Conservation (phyloP, 176 grass and related monocot species). For the Paspalum notatum region DNA sequence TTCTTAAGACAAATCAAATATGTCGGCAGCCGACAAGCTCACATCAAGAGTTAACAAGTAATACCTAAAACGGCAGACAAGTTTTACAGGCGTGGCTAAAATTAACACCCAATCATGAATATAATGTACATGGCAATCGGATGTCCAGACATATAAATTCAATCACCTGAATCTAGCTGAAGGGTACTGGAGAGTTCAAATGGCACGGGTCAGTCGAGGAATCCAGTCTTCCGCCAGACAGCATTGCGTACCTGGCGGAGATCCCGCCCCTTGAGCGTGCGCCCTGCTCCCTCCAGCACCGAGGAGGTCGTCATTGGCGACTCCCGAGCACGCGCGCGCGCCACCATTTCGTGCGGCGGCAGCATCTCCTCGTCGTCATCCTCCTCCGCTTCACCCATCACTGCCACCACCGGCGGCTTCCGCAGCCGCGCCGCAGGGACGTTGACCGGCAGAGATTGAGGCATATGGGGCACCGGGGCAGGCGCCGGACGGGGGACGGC, state of each 20-base stretch:
- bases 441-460: slow-evolving; percentile 80
- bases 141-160: background rate
- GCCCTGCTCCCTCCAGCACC: slow-evolving; percentile 71
- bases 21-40: background rate
- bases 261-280: slow-evolving; percentile 91
- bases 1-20: slow-evolving; percentile 18
- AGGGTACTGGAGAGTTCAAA: slow-evolving; percentile 15
- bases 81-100: slow-evolving; percentile 46
- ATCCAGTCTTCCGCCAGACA: slow-evolving; percentile 76
- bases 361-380: slow-evolving; percentile 70
- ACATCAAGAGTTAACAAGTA: slow-evolving; percentile 23
- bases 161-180: slow-evolving; percentile 21
- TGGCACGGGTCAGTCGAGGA: slow-evolving; percentile 71
- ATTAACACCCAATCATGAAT: slow-evolving; percentile 46
- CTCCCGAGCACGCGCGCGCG: slow-evolving; percentile 49
- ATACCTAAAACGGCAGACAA: background rate
- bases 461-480: slow-evolving; percentile 34
- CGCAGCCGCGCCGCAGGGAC: slow-evolving; percentile 52
- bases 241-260: slow-evolving; percentile 84
- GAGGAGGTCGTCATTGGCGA: slow-evolving; percentile 80
- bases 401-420: slow-evolving; percentile 12
- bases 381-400: slow-evolving; percentile 35
- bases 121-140: slow-evolving; percentile 28
- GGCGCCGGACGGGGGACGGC: slow-evolving; percentile 53
- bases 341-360: slow-evolving; percentile 83